These are phyloP conservation scores for Salmacisia buchloeana DNA, from an alignment of 1,284 basidiomycete genomes.

Conservation along the genomic window DNA sequence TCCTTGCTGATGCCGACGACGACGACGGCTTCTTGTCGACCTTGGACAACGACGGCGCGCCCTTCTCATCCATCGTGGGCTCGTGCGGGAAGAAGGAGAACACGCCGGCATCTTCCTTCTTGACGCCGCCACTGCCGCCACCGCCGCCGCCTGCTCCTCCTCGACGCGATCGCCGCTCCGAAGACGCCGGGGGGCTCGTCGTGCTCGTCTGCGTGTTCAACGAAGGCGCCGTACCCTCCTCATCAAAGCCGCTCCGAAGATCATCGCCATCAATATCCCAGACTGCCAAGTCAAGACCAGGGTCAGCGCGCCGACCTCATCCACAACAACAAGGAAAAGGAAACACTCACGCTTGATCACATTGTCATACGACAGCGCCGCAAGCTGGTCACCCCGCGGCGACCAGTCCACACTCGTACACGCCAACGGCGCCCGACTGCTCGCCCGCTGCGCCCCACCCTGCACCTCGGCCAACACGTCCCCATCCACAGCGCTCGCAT, in stretches of 20 bases:
- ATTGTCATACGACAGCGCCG: slow-evolving; percentile 43
- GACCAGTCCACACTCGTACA: slow-evolving; percentile 45
- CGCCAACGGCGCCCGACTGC: slow-evolving; percentile 27
- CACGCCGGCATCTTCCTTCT: slow-evolving; percentile 16
- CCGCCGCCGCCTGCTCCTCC: background rate
- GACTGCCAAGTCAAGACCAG: slow-evolving; percentile 1
- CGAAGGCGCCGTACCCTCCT: background rate
- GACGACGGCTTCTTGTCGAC: background rate
- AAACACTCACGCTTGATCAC: slow-evolving; percentile 32
- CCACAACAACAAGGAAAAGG: background rate
- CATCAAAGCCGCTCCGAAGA: background rate
- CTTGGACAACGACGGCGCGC: background rate
- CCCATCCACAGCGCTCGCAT: slow-evolving; percentile 28
- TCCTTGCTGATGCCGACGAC: no score
- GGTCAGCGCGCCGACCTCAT: background rate
- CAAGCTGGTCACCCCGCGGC: slow-evolving; percentile 37
- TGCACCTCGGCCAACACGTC: slow-evolving; percentile 25
- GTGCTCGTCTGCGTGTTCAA: background rate
- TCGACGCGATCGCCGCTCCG: slow-evolving; percentile 7
- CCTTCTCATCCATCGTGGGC: background rate
- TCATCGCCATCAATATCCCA: background rate
- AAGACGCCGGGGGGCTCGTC: background rate
- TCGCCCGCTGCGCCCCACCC: slow-evolving; percentile 26
- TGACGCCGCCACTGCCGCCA: slow-evolving; percentile 12
- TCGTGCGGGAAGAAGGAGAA: background rate